These are phyloP conservation scores for Phyllosticta capitalensis DNA, from an alignment of 2,329 filamentous ascomycete species.

Conservation along the genomic window DNA sequence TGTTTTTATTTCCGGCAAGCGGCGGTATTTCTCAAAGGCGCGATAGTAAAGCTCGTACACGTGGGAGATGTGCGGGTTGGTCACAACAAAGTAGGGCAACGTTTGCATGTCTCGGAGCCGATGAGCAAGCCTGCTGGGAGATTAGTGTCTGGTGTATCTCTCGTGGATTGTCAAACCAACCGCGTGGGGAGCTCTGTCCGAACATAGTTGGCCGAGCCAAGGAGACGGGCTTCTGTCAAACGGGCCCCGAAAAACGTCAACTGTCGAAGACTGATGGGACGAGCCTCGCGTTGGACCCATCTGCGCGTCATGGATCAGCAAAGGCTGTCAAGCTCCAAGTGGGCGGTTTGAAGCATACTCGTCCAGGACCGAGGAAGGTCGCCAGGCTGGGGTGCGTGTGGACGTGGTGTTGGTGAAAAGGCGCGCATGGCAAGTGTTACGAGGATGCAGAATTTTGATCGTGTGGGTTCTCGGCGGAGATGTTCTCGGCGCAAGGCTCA, in stretches of 20 bases:
- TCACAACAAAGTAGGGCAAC: slow-evolving; percentile 88
- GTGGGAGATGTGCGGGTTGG: slow-evolving; percentile 86
- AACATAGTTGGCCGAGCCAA: slow-evolving; percentile 96
- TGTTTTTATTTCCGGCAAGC: slow-evolving; percentile 71
- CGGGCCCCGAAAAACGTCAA: slow-evolving; percentile 95
- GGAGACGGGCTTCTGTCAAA: slow-evolving; percentile 75
- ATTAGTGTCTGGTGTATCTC: neutral
- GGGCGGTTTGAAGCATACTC: slow-evolving; percentile 37
- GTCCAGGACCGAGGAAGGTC: slow-evolving; percentile 49
- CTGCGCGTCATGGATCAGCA: slow-evolving; percentile 36
- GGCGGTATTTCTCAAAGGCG: slow-evolving; percentile 87
- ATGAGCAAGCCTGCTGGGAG: slow-evolving; percentile 62
- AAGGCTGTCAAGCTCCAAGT: neutral
- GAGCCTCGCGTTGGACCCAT: slow-evolving; percentile 86
- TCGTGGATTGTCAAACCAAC: slow-evolving; percentile 31
- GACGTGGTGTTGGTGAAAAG: neutral
- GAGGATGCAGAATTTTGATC: neutral
- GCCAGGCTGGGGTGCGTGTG: slow-evolving; percentile 43
- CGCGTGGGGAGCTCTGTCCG: slow-evolving; percentile 85
- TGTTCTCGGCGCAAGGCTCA: neutral
- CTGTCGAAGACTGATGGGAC: slow-evolving; percentile 92
- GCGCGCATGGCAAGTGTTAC: neutral
- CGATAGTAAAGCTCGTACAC: slow-evolving; percentile 96
- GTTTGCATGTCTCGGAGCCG: slow-evolving; percentile 95
- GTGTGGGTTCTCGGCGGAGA: neutral